phyloP scores from a whole-genome alignment of 352 stramenopile genomes.

The Phytopythium delawarense region DNA sequence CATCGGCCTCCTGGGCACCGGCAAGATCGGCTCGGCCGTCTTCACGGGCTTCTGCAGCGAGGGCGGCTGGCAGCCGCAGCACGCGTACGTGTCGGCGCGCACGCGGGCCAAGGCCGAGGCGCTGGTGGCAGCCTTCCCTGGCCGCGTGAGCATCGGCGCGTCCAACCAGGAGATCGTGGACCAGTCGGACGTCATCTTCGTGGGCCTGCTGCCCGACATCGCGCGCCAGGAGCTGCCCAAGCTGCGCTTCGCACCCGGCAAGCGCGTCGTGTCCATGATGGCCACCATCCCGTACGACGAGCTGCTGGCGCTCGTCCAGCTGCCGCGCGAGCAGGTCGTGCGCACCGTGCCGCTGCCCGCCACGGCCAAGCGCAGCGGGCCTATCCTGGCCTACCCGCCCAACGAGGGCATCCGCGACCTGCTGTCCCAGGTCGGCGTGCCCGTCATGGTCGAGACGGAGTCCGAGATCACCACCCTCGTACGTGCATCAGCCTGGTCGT shows the following conservation, averaged over 20 bases:
- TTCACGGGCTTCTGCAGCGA: slow-evolving; percentile 78
- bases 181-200: slow-evolving; percentile 78
- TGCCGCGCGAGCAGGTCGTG: slow-evolving; percentile 72
- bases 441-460: slow-evolving; percentile 76
- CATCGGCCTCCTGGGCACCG: slow-evolving; percentile 75
- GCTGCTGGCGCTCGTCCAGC: slow-evolving; percentile 59
- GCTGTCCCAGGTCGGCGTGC: slow-evolving; percentile 74
- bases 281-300: slow-evolving; percentile 86
- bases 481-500: not conserved
- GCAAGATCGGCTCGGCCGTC: slow-evolving; percentile 85
- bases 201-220: slow-evolving; percentile 71
- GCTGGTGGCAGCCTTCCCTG: slow-evolving; percentile 63
- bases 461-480: slow-evolving; percentile 81
- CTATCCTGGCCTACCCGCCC: slow-evolving; percentile 76
- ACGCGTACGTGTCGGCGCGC: slow-evolving; percentile 66
- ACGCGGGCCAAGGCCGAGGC: slow-evolving; percentile 75
- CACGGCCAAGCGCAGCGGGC: slow-evolving; percentile 67
- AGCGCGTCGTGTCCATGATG: slow-evolving; percentile 85
- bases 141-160: slow-evolving; percentile 53
- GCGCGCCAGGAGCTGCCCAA: slow-evolving; percentile 65
- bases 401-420: slow-evolving; percentile 65
- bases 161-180: slow-evolving; percentile 84
- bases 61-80: slow-evolving; percentile 70
- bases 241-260: slow-evolving; percentile 55
- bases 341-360: slow-evolving; percentile 73